phyloP scores from a whole-genome alignment of 805 yeast species.

The Isabelozyma gotoi region DNA sequence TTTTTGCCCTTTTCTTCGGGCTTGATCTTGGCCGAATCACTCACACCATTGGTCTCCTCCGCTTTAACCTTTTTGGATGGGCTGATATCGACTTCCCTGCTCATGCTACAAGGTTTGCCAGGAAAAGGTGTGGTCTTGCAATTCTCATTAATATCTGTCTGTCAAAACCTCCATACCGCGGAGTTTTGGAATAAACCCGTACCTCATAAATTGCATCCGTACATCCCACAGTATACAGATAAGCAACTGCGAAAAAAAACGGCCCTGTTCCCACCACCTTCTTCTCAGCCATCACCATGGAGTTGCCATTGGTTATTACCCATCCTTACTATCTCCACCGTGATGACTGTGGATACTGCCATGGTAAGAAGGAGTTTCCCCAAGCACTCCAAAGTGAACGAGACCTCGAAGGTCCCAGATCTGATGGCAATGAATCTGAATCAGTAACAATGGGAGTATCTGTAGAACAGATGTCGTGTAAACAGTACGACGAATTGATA shows the following conservation, averaged over 20 bases:
- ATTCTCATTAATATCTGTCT: no score
- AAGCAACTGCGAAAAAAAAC: neutral
- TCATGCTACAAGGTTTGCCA: neutral
- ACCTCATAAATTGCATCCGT: no score
- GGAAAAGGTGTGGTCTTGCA: neutral
- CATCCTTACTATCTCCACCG: conserved; percentile 45
- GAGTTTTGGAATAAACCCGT: no score
- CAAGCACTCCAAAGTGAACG: conserved; percentile 13
- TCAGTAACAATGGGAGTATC: conserved; percentile 36
- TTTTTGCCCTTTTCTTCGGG: conserved; percentile 15
- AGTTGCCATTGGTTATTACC: neutral
- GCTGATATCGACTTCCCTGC: neutral
- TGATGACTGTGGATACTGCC: conserved; percentile 72
- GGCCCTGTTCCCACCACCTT: neutral
- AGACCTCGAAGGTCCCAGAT: conserved; percentile 1
- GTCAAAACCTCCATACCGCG: no score
- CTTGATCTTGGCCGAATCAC: neutral
- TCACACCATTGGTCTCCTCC: neutral
- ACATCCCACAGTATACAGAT: no score
- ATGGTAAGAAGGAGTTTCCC: conserved; percentile 41
- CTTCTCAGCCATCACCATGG: neutral
- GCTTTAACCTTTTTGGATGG: neutral
- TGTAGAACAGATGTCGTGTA: conserved; percentile 45
- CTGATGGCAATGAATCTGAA: conserved; percentile 6
- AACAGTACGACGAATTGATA: conserved; percentile 62